Evolutionary conservation across 306 rosid genomes (phyloP).

Genomic region (Lithocarpus polystachyus): DNA sequence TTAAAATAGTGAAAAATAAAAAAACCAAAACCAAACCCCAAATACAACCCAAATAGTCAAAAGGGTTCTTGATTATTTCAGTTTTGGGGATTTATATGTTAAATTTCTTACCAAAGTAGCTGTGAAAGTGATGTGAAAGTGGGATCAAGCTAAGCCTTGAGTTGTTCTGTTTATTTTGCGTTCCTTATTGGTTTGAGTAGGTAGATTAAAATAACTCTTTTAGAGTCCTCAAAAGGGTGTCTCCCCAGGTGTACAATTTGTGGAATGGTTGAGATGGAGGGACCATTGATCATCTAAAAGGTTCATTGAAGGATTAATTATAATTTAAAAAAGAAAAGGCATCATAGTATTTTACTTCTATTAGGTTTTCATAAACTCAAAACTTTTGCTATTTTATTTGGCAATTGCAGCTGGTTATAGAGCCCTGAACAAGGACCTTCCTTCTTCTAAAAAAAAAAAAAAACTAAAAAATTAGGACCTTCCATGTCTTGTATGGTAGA

Average conservation of each 20-base stretch:
- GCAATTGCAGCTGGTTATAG: neutral
- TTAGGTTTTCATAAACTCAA: neutral
- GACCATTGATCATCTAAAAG: neutral
- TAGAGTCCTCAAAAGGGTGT: neutral
- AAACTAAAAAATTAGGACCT: too few species aligned
- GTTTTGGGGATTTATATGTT: neutral
- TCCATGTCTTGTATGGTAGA: too few species aligned
- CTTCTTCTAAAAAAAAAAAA: too few species aligned
- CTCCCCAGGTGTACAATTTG: neutral
- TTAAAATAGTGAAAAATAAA: neutral
- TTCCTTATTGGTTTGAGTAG: conserved; percentile 24
- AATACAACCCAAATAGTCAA: conserved; percentile 23
- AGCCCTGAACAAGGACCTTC: too few species aligned
- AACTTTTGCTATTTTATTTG: neutral
- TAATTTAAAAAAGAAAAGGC: neutral
- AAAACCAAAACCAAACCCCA: conserved; percentile 12
- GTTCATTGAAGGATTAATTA: neutral
- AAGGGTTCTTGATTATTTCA: conserved; percentile 27
- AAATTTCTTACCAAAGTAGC: conserved; percentile 13
- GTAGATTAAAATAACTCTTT: neutral
- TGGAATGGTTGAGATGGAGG: neutral
- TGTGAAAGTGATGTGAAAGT: conserved; percentile 33
- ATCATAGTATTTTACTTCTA: neutral
- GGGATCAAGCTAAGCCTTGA: conserved; percentile 34
- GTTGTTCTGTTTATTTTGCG: conserved; percentile 6